A percentile compares a stretch with the other conserved stretches of the same genome.
Evolutionary conservation across 257 asterid species (phyloP).

Genomic region (Solanum commersonii): DNA sequence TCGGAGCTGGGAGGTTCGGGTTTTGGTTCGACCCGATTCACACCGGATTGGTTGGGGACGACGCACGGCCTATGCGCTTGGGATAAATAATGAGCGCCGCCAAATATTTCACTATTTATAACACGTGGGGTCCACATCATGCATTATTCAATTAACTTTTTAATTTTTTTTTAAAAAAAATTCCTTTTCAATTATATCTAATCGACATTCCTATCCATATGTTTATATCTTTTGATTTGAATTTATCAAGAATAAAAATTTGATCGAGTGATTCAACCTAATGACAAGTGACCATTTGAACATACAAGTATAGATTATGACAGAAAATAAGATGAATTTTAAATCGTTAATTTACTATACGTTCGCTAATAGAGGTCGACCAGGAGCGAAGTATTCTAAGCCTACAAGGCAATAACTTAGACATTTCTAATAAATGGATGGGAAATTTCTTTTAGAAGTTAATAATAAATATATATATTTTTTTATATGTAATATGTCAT

Average conservation of each 20-base stretch:
- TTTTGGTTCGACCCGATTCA: neutral
- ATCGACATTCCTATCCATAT: neutral
- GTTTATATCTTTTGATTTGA: no score
- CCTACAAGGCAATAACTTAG: no score
- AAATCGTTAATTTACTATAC: no score
- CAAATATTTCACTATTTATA: neutral
- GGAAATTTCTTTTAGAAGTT: no score
- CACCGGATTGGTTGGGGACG: neutral
- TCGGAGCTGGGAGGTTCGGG: neutral
- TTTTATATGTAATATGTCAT: no score
- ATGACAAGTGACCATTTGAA: no score
- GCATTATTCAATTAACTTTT: neutral
- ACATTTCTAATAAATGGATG: no score
- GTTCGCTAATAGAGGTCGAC: rapidly evolving
- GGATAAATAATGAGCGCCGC: neutral
- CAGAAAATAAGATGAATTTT: neutral
- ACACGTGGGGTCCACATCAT: neutral
- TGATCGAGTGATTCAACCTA: neutral
- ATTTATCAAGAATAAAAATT: no score
- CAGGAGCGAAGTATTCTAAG: no score
- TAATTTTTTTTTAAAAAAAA: no score
- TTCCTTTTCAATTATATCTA: neutral
- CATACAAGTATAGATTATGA: no score
- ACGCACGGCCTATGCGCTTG: neutral
- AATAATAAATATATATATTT: no score